These are phyloP conservation scores for Mycena pura DNA, from an alignment of 768 basidiomycete species.

Conservation along the genomic window DNA sequence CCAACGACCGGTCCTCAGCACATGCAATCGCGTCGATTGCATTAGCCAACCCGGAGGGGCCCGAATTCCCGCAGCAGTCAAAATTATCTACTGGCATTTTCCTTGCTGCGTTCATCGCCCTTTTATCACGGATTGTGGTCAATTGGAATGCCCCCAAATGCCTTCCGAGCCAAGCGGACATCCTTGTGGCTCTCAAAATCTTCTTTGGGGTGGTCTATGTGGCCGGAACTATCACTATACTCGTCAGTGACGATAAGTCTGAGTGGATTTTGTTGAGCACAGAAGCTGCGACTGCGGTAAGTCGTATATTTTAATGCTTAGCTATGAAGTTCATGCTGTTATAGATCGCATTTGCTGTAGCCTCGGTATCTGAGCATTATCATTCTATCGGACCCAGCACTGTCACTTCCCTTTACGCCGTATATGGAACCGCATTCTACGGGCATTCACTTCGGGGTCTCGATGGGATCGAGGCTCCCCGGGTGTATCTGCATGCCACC, in stretches of 20 bases:
- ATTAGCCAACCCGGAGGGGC: too few relatives aligned
- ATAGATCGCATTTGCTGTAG: constrained; percentile 4
- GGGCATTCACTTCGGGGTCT: not conserved
- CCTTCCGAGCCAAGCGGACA: not conserved
- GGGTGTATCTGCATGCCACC: not conserved
- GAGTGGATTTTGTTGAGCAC: constrained; percentile 8
- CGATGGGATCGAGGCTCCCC: not conserved
- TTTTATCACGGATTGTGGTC: constrained; percentile 5
- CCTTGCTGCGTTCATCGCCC: not conserved
- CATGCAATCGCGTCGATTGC: too few relatives aligned
- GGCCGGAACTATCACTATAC: not conserved
- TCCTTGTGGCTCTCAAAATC: not conserved
- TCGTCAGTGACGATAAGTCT: not conserved
- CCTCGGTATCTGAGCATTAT: constrained; percentile 13
- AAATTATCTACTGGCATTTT: constrained; percentile 1
- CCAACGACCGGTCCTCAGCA: too few relatives aligned
- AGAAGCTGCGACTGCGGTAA: constrained; percentile 6
- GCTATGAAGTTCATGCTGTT: not conserved
- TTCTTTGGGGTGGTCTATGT: constrained; percentile 2
- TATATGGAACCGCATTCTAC: constrained; percentile 4
- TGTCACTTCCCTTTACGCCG: constrained; percentile 1
- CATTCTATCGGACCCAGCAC: constrained; percentile 14
- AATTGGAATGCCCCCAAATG: constrained; percentile 2
- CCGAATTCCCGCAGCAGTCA: too few relatives aligned
- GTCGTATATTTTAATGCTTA: not conserved